Base-by-base conservation (phyloP, 306 rosid genomes). In the Inga laurina region DNA sequence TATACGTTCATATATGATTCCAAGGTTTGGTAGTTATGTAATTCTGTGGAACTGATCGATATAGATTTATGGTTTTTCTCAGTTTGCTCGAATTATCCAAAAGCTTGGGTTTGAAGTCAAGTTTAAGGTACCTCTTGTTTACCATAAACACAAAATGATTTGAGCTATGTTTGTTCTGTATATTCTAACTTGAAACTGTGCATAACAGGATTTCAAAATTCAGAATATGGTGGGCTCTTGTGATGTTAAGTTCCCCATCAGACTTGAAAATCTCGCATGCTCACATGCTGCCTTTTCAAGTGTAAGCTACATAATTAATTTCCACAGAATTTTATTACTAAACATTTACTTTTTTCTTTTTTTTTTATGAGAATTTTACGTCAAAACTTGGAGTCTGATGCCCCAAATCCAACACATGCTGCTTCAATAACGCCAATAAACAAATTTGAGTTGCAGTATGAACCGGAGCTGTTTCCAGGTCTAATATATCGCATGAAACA, bases 151-250 rank as follows among this genome's bases (percentile, higher is more conserved):
- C 41, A 57, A 34, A 52, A 34, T 35, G 11, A 14, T 62, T 15
- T 22, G 43, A 14, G 71, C 43, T 65, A 15, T 14, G 44, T 6
- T 15, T 35, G 7, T 32, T 2, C 1, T 6, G 3, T 64, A 64
- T 12, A 57, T 65, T 56, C 64, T 43, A 44, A 66, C 64, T 44
- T 74, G 13, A 72, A 54, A 43, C 51, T 76, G 54, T 80, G 66
- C 44, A 34, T 21, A 19, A 46, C 65, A 92, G 97, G 94, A 90
- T 79, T 92, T 90, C 76, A 89, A 90, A 82, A 92, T 92, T 84
- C 94, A 92, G 85, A 92, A 92, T 74, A 92, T 92, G 59, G 97
- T 92, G 30, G 97, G 91, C 27, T 92, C 94, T 4, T 89, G 92
- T 72, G 97, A 92, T 64, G 90, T 90, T 32, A 89, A 92, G 78